These are phyloP conservation scores for Hypoxylon sp. DNA, from an alignment of 2,329 filamentous ascomycete species.

Conservation along the genomic window DNA sequence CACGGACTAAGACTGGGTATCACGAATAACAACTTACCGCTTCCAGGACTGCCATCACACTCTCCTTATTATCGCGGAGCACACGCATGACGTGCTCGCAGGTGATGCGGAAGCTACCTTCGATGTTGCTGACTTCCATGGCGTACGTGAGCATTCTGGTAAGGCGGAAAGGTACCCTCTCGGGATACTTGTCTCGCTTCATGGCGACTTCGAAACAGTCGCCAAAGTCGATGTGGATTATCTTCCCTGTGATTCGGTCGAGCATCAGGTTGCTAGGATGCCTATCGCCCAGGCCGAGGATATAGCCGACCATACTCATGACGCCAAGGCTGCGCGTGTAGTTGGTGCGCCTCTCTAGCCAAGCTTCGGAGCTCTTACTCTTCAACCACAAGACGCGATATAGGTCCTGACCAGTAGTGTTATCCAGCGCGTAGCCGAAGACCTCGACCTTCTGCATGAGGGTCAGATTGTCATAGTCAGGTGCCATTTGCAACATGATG, in stretches of 20 bases:
- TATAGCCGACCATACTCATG: slow-evolving; percentile 99
- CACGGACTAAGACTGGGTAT: slow-evolving; percentile 5
- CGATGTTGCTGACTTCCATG: slow-evolving; percentile 99
- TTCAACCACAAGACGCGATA: slow-evolving; percentile 99
- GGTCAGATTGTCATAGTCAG: slow-evolving; percentile 97
- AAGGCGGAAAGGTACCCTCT: slow-evolving; percentile 95
- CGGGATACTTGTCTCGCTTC: slow-evolving; percentile 99
- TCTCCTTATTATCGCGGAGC: slow-evolving; percentile 96
- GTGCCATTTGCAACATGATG: slow-evolving; percentile 99
- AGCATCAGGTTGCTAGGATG: slow-evolving; percentile 99
- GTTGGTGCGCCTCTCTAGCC: slow-evolving; percentile 97
- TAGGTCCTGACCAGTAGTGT: slow-evolving; percentile 97
- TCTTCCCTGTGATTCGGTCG: slow-evolving; percentile 94
- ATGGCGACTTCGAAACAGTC: slow-evolving; percentile 99
- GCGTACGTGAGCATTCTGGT: slow-evolving; percentile 99
- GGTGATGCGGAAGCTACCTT: slow-evolving; percentile 97
- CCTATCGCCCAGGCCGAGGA: slow-evolving; percentile 93
- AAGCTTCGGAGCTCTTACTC: slow-evolving; percentile 97
- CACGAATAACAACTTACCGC: slow-evolving; percentile 74
- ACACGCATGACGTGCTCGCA: slow-evolving; percentile 99
- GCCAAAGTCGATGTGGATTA: slow-evolving; percentile 98
- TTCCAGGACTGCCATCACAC: slow-evolving; percentile 97
- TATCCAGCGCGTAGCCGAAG: slow-evolving; percentile 98
- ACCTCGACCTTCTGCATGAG: slow-evolving; percentile 99
- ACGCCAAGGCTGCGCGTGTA: slow-evolving; percentile 97